Evolutionary conservation across 225 moss, liverwort and hornwort genomes (phyloP), one percentile per base, ranked within the genome.

Genomic region (Physcomitrium patens): DNA sequence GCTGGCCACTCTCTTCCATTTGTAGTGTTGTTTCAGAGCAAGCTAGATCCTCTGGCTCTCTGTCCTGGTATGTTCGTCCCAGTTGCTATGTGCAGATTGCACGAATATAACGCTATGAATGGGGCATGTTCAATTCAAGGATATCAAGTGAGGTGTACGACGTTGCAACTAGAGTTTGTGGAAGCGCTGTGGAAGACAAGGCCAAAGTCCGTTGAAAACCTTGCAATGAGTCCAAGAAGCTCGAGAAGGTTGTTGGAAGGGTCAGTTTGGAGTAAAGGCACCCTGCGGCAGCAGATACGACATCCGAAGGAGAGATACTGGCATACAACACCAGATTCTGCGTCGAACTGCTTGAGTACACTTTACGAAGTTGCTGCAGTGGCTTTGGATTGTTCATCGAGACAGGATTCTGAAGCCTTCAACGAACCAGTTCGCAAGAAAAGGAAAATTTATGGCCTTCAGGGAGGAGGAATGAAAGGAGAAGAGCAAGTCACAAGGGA

Each of bases 221-320:
- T 52, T 75, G 75, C 28, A 19, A 86, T 86, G 83, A 81, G 73
- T 83, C 37, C 72, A 53, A 68, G 76, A 62, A 81, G 27, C 44
- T 74, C 76, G 49, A 80, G 51, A 57, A 76, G 57, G 66, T 51
- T 75, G 64, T 43, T 64, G 54, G 52, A 50, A 73, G 49, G 74
- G 20, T 50, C 65, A 5, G 22, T 41, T 37, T 76, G 75, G 45
- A 55, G 54, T 73, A 71, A 64, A 9, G 17, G 31, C 8, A 80
- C 63, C 20, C 12, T 58, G 62, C 74, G 71, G 7, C 71, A 53
- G 5, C 73, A 69, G 19, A 61, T 80, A 18, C 86, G 78, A 4
- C 31, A 37, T 37, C 78, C 58, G 22, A 70, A 63, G 12, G 81
- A 86, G 64, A 72, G 83, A 15, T 78, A 78, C 67, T 81, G 85